Conservation (phyloP, 495 filamentous ascomycete species). For the Astrocystis sublimbata region DNA sequence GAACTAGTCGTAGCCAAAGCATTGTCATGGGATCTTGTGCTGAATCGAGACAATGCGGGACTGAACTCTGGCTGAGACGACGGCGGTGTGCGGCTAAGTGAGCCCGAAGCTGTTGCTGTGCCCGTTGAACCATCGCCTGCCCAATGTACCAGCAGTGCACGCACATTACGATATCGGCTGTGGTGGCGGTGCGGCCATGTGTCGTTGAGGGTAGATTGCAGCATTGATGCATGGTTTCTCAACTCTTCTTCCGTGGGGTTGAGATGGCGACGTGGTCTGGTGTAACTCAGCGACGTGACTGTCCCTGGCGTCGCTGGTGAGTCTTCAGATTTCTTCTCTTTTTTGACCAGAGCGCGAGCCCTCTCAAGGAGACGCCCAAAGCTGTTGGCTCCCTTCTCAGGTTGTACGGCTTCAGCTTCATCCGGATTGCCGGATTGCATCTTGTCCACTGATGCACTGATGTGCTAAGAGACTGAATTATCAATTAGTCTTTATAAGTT, state of each 20-base stretch:
- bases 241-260: conserved; percentile 7
- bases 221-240: neutral
- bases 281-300: neutral
- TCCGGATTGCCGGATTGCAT: neutral
- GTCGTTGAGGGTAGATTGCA: neutral
- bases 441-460: neutral
- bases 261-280: neutral
- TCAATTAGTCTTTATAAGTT: neutral
- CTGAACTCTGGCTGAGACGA: neutral
- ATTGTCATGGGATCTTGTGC: neutral
- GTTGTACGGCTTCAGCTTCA: neutral
- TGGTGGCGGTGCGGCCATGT: conserved; percentile 7
- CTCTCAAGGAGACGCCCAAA: conserved; percentile 2
- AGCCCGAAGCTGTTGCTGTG: neutral
- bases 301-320: neutral
- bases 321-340: neutral
- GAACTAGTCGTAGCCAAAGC: neutral
- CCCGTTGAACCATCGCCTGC: conserved; percentile 1
- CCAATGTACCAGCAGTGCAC: conserved; percentile 17
- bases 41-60: neutral
- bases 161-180: conserved; percentile 6
- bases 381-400: neutral
- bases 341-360: neutral
- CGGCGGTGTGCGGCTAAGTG: neutral
- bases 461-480: neutral